Evolutionary conservation across 2,329 filamentous ascomycete species (phyloP).

Genomic region (Verticillium longisporum): DNA sequence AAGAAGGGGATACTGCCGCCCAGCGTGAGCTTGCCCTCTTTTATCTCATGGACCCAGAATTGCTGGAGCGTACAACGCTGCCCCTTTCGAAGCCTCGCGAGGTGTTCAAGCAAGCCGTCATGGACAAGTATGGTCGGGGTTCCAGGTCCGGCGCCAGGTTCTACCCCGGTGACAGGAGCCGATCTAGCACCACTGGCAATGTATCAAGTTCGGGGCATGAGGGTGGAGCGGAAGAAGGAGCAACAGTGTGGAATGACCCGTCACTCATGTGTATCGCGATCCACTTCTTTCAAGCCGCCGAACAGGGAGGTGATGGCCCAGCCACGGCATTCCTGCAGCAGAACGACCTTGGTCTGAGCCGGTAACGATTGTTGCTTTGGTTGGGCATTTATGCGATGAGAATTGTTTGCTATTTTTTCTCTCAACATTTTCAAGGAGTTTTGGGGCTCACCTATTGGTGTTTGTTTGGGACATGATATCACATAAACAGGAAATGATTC

Average conservation of each 20-base stretch:
- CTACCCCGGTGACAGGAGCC: conserved; percentile 10
- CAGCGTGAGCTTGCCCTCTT: conserved; percentile 91
- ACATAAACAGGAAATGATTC: not conserved
- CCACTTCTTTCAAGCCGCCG: conserved; percentile 94
- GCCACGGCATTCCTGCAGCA: conserved; percentile 78
- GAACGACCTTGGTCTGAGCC: conserved; percentile 29
- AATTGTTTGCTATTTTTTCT: not conserved
- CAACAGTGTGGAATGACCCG: conserved; percentile 63
- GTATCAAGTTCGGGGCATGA: conserved; percentile 19
- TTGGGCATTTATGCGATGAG: not conserved
- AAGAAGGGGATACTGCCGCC: conserved; percentile 81
- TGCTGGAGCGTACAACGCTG: conserved; percentile 71
- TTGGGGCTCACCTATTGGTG: not conserved
- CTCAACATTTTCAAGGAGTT: not conserved
- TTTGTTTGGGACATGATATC: not conserved
- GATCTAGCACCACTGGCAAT: conserved; percentile 14
- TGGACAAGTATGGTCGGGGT: conserved; percentile 56
- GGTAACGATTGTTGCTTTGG: not conserved
- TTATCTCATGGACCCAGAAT: conserved; percentile 85
- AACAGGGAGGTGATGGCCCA: conserved; percentile 77
- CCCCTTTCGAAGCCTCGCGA: conserved; percentile 80
- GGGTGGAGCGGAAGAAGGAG: conserved; percentile 29
- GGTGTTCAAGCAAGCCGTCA: conserved; percentile 83
- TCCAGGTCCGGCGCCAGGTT: conserved; percentile 10
- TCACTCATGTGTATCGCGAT: conserved; percentile 88